Conservation (phyloP, 352 stramenopile species). For the Thraustochytrium striatum region DNA sequence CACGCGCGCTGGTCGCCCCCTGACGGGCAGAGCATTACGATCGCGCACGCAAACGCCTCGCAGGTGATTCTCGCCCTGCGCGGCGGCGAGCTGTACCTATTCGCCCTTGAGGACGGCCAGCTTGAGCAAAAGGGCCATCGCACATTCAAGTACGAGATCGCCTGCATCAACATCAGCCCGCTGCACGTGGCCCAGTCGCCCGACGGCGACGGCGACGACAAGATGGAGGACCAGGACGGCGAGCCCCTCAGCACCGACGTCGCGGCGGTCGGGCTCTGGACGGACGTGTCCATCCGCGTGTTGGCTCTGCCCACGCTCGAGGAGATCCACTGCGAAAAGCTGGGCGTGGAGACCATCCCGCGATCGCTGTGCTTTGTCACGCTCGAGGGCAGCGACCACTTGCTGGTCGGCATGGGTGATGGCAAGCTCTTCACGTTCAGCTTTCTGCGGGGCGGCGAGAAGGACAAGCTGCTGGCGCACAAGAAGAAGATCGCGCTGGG, state of each 20-base stretch:
- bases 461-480: not conserved
- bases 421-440: slow-evolving; percentile 40
- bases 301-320: slow-evolving; percentile 71
- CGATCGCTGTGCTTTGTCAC: slow-evolving; percentile 33
- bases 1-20: slow-evolving; percentile 70
- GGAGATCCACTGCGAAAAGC: slow-evolving; percentile 49
- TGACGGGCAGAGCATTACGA: slow-evolving; percentile 66
- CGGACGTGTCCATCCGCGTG: slow-evolving; percentile 82
- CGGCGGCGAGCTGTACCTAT: slow-evolving; percentile 72
- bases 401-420: slow-evolving; percentile 28
- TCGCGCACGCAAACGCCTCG: slow-evolving; percentile 75
- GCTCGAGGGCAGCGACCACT: slow-evolving; percentile 34
- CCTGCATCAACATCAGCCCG: slow-evolving; percentile 81
- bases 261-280: slow-evolving; percentile 82
- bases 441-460: slow-evolving; percentile 16
- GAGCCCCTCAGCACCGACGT: slow-evolving; percentile 61
- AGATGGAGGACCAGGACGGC: slow-evolving; percentile 60
- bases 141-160: slow-evolving; percentile 87
- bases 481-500: slow-evolving; percentile 88
- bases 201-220: not conserved
- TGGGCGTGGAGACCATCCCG: slow-evolving; percentile 55
- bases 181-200: slow-evolving; percentile 48
- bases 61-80: slow-evolving; percentile 84
- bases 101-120: slow-evolving; percentile 75
- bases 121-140: slow-evolving; percentile 65